Evolutionary conservation across 2,329 filamentous ascomycete genomes (phyloP), one percentile per base, ranked within the genome.

Genomic region (Hymenoscyphus infarciens): DNA sequence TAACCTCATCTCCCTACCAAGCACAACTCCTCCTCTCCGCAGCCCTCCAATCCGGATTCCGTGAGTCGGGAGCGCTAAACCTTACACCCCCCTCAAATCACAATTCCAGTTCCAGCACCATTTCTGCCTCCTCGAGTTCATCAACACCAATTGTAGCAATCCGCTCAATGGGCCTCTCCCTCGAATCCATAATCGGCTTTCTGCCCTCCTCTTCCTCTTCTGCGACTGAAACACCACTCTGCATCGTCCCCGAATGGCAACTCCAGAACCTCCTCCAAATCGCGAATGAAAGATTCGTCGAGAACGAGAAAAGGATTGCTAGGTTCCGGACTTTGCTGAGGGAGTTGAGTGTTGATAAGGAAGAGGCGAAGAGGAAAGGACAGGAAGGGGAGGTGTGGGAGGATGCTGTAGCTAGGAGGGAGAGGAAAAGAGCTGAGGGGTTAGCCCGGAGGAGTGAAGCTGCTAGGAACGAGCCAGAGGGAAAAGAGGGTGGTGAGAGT

Each of bases 61-160:
- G 94, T 15, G 94, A 98, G 77, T 95, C 90, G 63, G 94, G 94
- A 19, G 88, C 94, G 57, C 82, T 96, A 63, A 91, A 88, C 71
- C 74, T 91, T 56, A 75, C 76, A 5, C 62, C 73, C 11, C 71
- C 74, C 29, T 16, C 25, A 6, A 31, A 11, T 8, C 3, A 11
- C 52, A 25, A 22, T 7, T 27, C 25, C 25, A 27, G 25, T 27
- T 27, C 25, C 25, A 27, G 25, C 25, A 27, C 25, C 25, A 42
- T 16, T n/a, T 19, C n/a, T 3, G 6, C 25, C 4, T 68, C 73
- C 1, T 60, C 70, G 1, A 74, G 74, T 19, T 39, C 56, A 13
- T 57, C 70, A 4, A 86, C 80, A 55, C 92, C 92, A 1, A 90
- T 97, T 75, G 90, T 97, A 2, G 94, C 90, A 2, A 85, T 98